phyloP scores from a whole-genome alignment of 2,329 filamentous ascomycete genomes.

The Penicillium oxalicum region DNA sequence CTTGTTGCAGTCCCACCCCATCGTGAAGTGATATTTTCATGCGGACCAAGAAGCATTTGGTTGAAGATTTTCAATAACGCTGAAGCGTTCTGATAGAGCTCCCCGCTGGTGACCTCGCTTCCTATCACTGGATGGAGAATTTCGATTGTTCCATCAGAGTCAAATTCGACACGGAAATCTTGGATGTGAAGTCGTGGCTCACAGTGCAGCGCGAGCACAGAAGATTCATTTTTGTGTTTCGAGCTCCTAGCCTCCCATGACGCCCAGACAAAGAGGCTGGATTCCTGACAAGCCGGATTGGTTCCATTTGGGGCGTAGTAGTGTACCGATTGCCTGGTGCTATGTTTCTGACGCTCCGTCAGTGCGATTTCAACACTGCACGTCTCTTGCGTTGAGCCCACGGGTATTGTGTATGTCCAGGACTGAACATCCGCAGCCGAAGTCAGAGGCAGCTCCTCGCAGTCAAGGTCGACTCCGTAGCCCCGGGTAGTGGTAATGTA shows the following conservation, averaged over 20 bases:
- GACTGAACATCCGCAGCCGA: neutral
- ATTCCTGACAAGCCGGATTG: neutral
- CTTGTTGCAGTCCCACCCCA: too few relatives aligned
- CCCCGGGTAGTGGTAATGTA: constrained; percentile 7
- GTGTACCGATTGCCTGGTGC: neutral
- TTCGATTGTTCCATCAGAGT: constrained; percentile 10
- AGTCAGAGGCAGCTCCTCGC: neutral
- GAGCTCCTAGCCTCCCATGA: neutral
- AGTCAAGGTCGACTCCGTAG: constrained; percentile 10
- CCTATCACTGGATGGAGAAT: constrained; percentile 3
- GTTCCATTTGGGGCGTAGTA: neutral
- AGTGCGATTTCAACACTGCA: constrained; percentile 1
- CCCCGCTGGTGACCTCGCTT: constrained; percentile 7
- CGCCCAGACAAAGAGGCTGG: constrained; percentile 1
- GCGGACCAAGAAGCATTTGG: neutral
- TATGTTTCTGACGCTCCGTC: neutral
- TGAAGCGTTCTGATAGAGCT: constrained; percentile 15
- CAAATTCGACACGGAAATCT: constrained; percentile 11
- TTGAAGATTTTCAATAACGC: constrained; percentile 11
- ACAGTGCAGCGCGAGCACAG: constrained; percentile 9
- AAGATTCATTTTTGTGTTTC: neutral
- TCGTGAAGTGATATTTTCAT: neutral
- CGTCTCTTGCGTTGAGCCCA: neutral
- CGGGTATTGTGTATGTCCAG: neutral
- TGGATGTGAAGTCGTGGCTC: constrained; percentile 8